Conservation (phyloP, 140 eudicot genomes). For the Erigeron philadelphicus region DNA sequence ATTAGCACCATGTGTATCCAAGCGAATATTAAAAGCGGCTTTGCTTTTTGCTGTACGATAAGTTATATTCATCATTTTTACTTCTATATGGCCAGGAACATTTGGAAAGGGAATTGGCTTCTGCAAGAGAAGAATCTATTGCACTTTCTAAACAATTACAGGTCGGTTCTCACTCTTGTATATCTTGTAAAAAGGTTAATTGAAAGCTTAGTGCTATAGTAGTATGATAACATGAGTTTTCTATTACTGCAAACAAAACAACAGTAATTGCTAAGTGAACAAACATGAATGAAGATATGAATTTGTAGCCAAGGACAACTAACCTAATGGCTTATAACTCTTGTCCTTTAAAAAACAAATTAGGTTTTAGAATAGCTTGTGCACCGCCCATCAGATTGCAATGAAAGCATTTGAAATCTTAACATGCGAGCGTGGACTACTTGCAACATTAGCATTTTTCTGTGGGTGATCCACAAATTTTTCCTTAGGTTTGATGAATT, state of each 20-base stretch:
- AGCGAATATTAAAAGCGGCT: constrained; percentile 14
- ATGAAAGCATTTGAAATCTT: too few species aligned
- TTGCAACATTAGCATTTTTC: too few species aligned
- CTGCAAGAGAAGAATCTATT: constrained; percentile 68
- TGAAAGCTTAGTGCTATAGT: background rate
- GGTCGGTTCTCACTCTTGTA: constrained; percentile 36
- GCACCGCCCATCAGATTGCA: too few species aligned
- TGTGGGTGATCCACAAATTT: too few species aligned
- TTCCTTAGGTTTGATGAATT: too few species aligned
- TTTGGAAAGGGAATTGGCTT: constrained; percentile 65
- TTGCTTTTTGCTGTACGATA: constrained; percentile 9
- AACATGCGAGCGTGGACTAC: too few species aligned
- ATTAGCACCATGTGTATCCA: constrained; percentile 11
- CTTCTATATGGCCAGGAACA: constrained; percentile 49
- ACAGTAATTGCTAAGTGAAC: background rate
- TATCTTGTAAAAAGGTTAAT: constrained; percentile 4
- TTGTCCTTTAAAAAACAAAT: background rate
- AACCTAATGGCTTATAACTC: background rate
- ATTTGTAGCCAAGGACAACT: constrained; percentile 3
- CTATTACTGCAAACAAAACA: constrained; percentile 1
- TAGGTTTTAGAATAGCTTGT: background rate
- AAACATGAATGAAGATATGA: background rate
- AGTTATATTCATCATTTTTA: constrained; percentile 7
- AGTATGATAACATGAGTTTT: constrained; percentile 4
- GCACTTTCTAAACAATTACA: constrained; percentile 60